A percentile compares a stretch with the other conserved stretches of the same genome.
Conservation (phyloP, 2,329 filamentous ascomycete genomes). For the Aspergillus aculeatus region DNA sequence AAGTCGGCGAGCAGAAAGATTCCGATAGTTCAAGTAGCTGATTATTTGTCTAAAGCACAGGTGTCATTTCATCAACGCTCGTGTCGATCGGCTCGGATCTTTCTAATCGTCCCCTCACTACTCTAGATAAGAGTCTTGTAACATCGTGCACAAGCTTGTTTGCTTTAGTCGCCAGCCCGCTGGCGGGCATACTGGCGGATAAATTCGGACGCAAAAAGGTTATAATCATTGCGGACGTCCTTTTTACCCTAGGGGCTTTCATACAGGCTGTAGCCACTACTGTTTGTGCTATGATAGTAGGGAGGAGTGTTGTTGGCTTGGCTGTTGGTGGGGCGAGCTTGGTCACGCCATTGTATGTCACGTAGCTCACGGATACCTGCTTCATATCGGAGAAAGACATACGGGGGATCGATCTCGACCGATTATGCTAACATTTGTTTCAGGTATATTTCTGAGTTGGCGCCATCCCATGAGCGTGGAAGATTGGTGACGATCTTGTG, state of each 20-base stretch:
- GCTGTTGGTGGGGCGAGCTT: constrained; percentile 60
- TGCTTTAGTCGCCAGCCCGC: constrained; percentile 56
- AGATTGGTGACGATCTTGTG: constrained; percentile 77
- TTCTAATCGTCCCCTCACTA: constrained; percentile 50
- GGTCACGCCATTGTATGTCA: constrained; percentile 67
- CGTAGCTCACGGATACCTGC: background rate
- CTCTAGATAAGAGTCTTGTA: constrained; percentile 58
- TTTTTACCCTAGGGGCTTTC: constrained; percentile 47
- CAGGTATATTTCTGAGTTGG: constrained; percentile 79
- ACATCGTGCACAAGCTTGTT: constrained; percentile 59
- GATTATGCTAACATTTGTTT: background rate
- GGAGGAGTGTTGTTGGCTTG: constrained; percentile 48
- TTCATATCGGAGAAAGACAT: background rate
- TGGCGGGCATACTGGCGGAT: constrained; percentile 55
- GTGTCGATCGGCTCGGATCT: constrained; percentile 56
- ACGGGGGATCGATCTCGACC: background rate
- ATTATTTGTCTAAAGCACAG: constrained; percentile 46
- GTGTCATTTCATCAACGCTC: constrained; percentile 61
- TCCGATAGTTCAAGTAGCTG: constrained; percentile 8
- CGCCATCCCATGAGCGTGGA: constrained; percentile 73
- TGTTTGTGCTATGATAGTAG: constrained; percentile 48
- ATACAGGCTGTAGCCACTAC: constrained; percentile 42
- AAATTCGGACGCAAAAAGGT: constrained; percentile 48
- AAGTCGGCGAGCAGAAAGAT: background rate
- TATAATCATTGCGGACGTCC: constrained; percentile 47